Base-by-base conservation (phyloP, 176 grass and related monocot species). In the Oryza glaberrima region DNA sequence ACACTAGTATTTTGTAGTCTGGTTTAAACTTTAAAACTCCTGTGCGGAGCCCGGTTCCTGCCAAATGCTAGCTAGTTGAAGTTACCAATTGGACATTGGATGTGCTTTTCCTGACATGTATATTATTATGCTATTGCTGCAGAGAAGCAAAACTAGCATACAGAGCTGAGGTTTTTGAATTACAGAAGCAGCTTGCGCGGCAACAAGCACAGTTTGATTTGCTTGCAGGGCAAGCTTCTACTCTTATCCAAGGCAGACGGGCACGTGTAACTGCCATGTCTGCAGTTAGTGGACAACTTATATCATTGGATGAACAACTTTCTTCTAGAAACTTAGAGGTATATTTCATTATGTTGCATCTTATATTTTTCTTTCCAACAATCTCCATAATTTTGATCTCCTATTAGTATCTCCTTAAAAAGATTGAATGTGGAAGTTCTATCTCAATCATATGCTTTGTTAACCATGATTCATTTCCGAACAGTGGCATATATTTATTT, bases 91-190 rank as follows among this genome's bases (percentile, higher is more conserved):
- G 56, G 16, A 69, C 20, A 6, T 34, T 69, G 49, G 84, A 88
- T 83, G 43, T 19, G 41, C 51, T 83, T 80, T 89, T 89, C 25
- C n/a, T 83, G 25, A 86, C 61, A 84, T 81, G 25, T 14, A 1
- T 61, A 5, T 15, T 82, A 43, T 63, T 0, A 0, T 77, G 76
- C 73, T 69, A 44, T 47, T 73, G 15, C 73, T 85, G 48, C 77
- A 99, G 96, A 67, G 96, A 96, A 94, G 87, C 91, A 85, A 99
- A 99, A 85, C 49, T 94, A 80, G 93, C 93, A 81, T 98, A 92
- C 58, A 92, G 92, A 88, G 88, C 91, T 3, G 96, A 95, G 85
- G 91, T 90, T 84, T 78, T 92, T 86, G 89, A 98, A 80, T 98
- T 98, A 77, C 93, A 98, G 82, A 98, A 90, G 83, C 96, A 95